These are phyloP conservation scores for Lactifluus hygrophoroides DNA, from an alignment of 768 basidiomycete species.

Conservation along the genomic window DNA sequence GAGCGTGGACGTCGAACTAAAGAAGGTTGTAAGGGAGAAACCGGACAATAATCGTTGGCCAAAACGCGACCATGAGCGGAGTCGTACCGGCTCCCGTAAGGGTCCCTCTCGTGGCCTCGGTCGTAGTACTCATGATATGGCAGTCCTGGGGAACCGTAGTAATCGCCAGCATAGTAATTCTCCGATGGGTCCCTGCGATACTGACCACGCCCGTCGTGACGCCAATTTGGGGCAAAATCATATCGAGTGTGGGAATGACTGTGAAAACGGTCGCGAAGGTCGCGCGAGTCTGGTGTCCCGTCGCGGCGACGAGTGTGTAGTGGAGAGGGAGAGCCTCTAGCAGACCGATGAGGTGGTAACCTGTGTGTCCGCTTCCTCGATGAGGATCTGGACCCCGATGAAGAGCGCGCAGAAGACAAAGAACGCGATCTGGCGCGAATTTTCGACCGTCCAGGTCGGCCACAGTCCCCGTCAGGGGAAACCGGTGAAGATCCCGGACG, in stretches of 20 bases:
- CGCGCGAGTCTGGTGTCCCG: conserved; percentile 10
- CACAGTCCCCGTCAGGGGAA: conserved; percentile 5
- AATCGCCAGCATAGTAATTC: conserved; percentile 3
- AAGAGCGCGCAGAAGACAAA: conserved; percentile 8
- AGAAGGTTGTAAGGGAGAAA: conserved; percentile 21
- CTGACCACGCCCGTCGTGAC: conserved; percentile 10
- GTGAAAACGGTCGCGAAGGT: background rate
- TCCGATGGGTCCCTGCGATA: conserved; percentile 8
- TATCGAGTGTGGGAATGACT: background rate
- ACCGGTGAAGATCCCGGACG: conserved; percentile 8
- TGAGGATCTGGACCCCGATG: conserved; percentile 16
- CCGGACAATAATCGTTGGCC: conserved; percentile 19
- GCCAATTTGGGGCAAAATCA: conserved; percentile 10
- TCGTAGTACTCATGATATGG: conserved; percentile 8
- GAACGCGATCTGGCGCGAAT: conserved; percentile 9
- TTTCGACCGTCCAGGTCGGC: conserved; percentile 2
- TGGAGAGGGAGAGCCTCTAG: conserved; percentile 8
- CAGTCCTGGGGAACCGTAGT: conserved; percentile 10
- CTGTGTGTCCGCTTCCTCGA: conserved; percentile 17
- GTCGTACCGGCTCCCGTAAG: conserved; percentile 10
- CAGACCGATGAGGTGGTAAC: conserved; percentile 13
- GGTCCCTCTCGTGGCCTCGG: conserved; percentile 14
- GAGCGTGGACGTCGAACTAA: conserved; percentile 14
- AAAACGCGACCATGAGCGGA: background rate
- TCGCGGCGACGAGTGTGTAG: conserved; percentile 10